Conservation (phyloP, 2,329 filamentous ascomycete species). For the Nectriaceae sp. region DNA sequence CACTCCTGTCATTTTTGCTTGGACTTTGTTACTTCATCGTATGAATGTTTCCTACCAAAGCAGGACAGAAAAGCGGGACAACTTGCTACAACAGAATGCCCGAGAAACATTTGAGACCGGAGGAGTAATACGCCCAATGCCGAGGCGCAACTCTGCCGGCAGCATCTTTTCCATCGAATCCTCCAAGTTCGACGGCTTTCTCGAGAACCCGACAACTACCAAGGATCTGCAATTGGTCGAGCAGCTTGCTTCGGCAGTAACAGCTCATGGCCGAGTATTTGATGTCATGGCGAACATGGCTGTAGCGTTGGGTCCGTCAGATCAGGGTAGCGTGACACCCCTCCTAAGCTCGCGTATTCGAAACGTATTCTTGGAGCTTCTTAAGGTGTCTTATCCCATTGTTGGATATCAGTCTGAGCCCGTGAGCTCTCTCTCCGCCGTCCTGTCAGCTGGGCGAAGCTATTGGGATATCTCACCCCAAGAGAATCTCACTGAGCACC, state of each 20-base stretch:
- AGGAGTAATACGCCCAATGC: slow-evolving; percentile 41
- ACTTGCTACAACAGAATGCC: slow-evolving; percentile 59
- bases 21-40: slow-evolving; percentile 74
- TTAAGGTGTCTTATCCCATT: slow-evolving; percentile 66
- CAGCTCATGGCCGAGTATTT: slow-evolving; percentile 53
- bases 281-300: slow-evolving; percentile 56
- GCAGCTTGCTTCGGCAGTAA: slow-evolving; percentile 50
- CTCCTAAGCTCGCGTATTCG: slow-evolving; percentile 66
- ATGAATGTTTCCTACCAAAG: slow-evolving; percentile 66
- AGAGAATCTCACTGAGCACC: slow-evolving; percentile 32
- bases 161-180: slow-evolving; percentile 65
- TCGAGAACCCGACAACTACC: slow-evolving; percentile 50
- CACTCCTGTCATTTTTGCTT: slow-evolving; percentile 75
- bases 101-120: slow-evolving; percentile 57
- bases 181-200: slow-evolving; percentile 59
- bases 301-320: slow-evolving; percentile 45
- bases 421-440: slow-evolving; percentile 64
- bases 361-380: slow-evolving; percentile 66
- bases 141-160: slow-evolving; percentile 59
- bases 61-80: slow-evolving; percentile 61
- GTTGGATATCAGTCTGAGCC: slow-evolving; percentile 75
- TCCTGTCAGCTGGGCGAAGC: slow-evolving; percentile 57
- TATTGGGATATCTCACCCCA: slow-evolving; percentile 55
- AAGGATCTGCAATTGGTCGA: slow-evolving; percentile 55
- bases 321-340: slow-evolving; percentile 49